phyloP scores from a whole-genome alignment of 208 protist species.

The Trypanosoma brucei region DNA sequence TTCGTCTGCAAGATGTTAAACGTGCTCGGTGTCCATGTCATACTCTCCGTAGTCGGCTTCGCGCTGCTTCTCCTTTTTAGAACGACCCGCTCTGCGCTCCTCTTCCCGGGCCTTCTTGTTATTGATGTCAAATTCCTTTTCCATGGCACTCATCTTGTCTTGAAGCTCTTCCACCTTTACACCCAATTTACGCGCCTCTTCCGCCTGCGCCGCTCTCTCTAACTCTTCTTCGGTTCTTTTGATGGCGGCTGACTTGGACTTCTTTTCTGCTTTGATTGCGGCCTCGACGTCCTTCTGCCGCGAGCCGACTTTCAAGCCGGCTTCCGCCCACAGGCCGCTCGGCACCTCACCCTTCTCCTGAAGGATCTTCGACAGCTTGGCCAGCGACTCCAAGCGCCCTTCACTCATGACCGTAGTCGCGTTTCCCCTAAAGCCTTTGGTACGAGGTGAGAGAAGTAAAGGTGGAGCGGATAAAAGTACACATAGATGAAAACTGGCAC shows the following conservation, averaged over 20 bases:
- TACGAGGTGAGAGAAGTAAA: too few relatives aligned
- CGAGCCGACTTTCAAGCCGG: slow-evolving; percentile 66
- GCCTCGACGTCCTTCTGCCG: slow-evolving; percentile 91
- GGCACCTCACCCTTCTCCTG: slow-evolving; percentile 60
- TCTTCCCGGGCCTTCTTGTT: slow-evolving; percentile 34
- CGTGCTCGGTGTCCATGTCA: slow-evolving; percentile 43
- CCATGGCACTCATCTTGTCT: slow-evolving; percentile 18
- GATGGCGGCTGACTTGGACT: slow-evolving; percentile 46
- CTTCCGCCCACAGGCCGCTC: slow-evolving; percentile 35
- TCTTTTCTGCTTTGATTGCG: slow-evolving; percentile 65
- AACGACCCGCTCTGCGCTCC: slow-evolving; percentile 3
- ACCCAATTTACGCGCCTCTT: slow-evolving; percentile 41
- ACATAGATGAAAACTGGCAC: too few relatives aligned
- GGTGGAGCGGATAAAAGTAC: too few relatives aligned
- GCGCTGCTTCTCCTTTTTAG: slow-evolving; percentile 43
- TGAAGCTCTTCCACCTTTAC: slow-evolving; percentile 60
- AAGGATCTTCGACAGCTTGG: slow-evolving; percentile 55
- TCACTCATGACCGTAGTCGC: slow-evolving; percentile 12
- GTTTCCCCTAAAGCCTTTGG: too few relatives aligned
- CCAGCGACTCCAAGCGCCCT: slow-evolving; percentile 52
- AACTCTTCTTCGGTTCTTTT: slow-evolving; percentile 60
- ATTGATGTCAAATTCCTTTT: background rate
- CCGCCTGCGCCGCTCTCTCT: slow-evolving; percentile 48
- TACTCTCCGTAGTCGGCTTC: slow-evolving; percentile 24
- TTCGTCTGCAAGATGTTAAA: slow-evolving; percentile 23